Percentiles rank a stretch among this genome's conserved stretches.
Evolutionary conservation across 805 yeast genomes (phyloP).

Genomic region (Candida oleophila): DNA sequence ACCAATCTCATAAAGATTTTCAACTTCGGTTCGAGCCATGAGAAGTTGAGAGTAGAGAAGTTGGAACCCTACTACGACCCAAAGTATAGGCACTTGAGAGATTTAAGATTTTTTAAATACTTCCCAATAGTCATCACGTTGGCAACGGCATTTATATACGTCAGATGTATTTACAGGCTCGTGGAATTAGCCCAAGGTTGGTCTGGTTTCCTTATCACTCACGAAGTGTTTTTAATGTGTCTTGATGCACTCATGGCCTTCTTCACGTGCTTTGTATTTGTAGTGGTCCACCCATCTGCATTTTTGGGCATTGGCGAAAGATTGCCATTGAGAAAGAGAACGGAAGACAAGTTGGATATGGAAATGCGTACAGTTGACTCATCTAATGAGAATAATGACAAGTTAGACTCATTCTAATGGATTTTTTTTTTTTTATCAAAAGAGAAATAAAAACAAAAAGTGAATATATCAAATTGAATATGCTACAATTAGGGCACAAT

Average conservation of each 20-base stretch:
- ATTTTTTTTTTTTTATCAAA: too few relatives aligned
- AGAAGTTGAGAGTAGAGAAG: constrained; percentile 8
- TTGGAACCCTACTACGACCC: constrained; percentile 33
- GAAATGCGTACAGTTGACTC: neutral
- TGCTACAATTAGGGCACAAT: too few relatives aligned
- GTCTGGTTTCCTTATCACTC: constrained; percentile 59
- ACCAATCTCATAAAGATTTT: neutral
- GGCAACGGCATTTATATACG: constrained; percentile 54
- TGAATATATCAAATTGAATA: too few relatives aligned
- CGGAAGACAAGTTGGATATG: neutral
- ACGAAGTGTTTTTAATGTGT: constrained; percentile 40
- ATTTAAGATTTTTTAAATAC: constrained; percentile 31
- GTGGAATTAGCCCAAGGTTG: constrained; percentile 74
- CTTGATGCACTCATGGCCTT: constrained; percentile 31
- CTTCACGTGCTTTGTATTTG: constrained; percentile 18
- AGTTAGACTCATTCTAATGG: neutral
- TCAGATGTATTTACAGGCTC: constrained; percentile 72
- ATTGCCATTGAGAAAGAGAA: constrained; percentile 10
- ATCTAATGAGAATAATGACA: neutral
- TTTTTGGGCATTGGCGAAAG: constrained; percentile 48
- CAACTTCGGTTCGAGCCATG: neutral
- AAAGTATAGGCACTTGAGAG: constrained; percentile 33
- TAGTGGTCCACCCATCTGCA: constrained; percentile 61
- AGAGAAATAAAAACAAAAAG: too few relatives aligned
- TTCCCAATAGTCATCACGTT: constrained; percentile 47